Evolutionary conservation across 1,284 basidiomycete species (phyloP), one percentile per base, ranked within the genome.

Genomic region (Cutaneotrichosporon cutaneum): DNA sequence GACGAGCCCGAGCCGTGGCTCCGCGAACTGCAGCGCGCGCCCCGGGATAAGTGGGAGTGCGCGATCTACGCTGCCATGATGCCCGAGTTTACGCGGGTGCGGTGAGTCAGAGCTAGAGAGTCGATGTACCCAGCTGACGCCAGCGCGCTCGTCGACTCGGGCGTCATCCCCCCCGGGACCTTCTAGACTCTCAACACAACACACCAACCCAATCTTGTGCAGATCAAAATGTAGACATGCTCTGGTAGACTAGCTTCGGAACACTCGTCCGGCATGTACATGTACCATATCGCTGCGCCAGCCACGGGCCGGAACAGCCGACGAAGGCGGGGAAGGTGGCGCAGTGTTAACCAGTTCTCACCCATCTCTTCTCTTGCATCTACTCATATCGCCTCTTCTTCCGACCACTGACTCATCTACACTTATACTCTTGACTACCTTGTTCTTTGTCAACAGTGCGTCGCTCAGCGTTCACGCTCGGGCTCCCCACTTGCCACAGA

Each of bases 1-100:
- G 60, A 47, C 33, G 35, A 8, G n/a, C 22, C 27, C 21, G 53
- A 24, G 14, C 14, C 24, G 33, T 48, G 35, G 45, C 54, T 58
- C 9, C 45, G 21, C 3, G 44, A 51, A 8, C 26, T 55, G 26
- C 18, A 42, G 2, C 14, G 42, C n/a, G 47, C 47, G 24, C 56
- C 61, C 2, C n/a, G 16, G 35, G 53, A 62, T 42, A 50, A n/a
- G 18, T 62, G 56, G 56, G 61, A 56, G 53, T 35, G 33, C n/a
- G 36, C 48, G 32, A 50, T 62, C 35, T 62, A 62, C 56, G 48
- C 52, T 5, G 52, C 56, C 18, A 58, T 62, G 56, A 32, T 55
- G 36, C 52, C 47, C 21, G 61, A 62, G 56, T 62, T 54, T 42
- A 33, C 30, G 18, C 61, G 61, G 2, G 27, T 62, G 14, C 45